phyloP scores from a whole-genome alignment of 352 stramenopile species.

The Phytopythium sindhum region DNA sequence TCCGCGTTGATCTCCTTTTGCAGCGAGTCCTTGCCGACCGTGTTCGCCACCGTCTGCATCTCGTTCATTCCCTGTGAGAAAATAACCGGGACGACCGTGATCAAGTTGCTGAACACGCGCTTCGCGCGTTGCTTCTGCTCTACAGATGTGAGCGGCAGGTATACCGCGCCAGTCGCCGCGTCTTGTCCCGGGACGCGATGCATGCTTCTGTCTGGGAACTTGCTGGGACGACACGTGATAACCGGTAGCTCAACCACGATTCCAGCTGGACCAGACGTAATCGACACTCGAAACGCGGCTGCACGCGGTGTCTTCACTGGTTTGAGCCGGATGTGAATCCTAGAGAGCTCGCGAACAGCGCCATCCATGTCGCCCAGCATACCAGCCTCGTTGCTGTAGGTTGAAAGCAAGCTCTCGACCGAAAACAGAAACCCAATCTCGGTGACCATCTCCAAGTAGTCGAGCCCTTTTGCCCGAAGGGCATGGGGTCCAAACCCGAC shows the following conservation, averaged over 20 bases:
- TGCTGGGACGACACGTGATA: conserved; percentile 42
- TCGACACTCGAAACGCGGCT: conserved; percentile 66
- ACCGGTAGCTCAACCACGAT: conserved; percentile 76
- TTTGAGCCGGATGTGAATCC: conserved; percentile 67
- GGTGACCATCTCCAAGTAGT: conserved; percentile 71
- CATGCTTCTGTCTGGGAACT: conserved; percentile 52
- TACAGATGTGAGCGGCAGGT: conserved; percentile 38
- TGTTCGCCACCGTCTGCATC: conserved; percentile 92
- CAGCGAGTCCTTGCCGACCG: conserved; percentile 64
- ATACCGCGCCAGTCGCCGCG: conserved; percentile 66
- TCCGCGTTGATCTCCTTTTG: conserved; percentile 85
- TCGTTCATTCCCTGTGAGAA: conserved; percentile 93
- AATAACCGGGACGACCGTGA: conserved; percentile 69
- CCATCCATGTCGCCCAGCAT: conserved; percentile 86
- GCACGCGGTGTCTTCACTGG: conserved; percentile 59
- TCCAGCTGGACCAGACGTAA: conserved; percentile 52
- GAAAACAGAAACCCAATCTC: conserved; percentile 78
- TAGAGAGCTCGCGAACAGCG: conserved; percentile 67
- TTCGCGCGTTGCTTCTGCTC: conserved; percentile 52
- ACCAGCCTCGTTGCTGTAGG: conserved; percentile 78
- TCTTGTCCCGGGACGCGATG: conserved; percentile 78
- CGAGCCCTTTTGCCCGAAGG: conserved; percentile 36
- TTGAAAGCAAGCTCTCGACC: conserved; percentile 82
- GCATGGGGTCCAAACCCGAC: conserved; percentile 27
- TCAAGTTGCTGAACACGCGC: conserved; percentile 52